Base-by-base conservation (phyloP, 768 basidiomycete genomes). In the Hygrophorus pudorinus region DNA sequence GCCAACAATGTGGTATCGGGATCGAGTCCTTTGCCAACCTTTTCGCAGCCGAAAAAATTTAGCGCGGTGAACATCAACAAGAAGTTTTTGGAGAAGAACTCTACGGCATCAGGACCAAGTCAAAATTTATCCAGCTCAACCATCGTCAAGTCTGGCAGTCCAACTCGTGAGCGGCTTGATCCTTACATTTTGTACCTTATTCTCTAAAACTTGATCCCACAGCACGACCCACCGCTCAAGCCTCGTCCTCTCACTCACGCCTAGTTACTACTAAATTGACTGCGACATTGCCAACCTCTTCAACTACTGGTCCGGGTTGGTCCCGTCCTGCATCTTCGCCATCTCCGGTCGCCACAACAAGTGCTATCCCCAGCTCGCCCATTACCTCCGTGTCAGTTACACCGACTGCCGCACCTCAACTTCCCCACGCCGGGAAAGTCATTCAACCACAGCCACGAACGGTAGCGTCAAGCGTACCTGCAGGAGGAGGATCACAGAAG, bases 1-100 rank as follows among this genome's bases (percentile, higher is more conserved):
- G 37, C 17, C 37, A 36, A 8, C 34, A 44, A 10, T 34, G 11
- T 30, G 13, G 12, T 34, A 17, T 20, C 24, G 21, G 37, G 65
- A 51, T 68, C 72, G 27, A 55, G 48, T 48, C 60, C 63, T 41
- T 53, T 65, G 21, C 57, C 70, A 28, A 53, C 61, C 65, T 42
- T 37, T 73, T 29, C 75, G 1, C 81, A 78, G 50, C 75, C 76
- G 24, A 98, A 97, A 71, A 81, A 84, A 56, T 93, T 92, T 63
- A 87, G 71, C 58, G 78, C 89, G 21, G 78, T 90, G 50, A 91
- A 90, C 59, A 89, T 97, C 62, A 94, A 89, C 70, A 94, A 92
- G 78, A 90, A 88, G 64, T 98, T 97, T 63, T 69, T 97, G 34
- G 86, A 91, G 68, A 94, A 93, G 73, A 85, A 83, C 44, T 79